Evolutionary conservation across 257 asterid species (phyloP).

Genomic region (Handroanthus guayacan): DNA sequence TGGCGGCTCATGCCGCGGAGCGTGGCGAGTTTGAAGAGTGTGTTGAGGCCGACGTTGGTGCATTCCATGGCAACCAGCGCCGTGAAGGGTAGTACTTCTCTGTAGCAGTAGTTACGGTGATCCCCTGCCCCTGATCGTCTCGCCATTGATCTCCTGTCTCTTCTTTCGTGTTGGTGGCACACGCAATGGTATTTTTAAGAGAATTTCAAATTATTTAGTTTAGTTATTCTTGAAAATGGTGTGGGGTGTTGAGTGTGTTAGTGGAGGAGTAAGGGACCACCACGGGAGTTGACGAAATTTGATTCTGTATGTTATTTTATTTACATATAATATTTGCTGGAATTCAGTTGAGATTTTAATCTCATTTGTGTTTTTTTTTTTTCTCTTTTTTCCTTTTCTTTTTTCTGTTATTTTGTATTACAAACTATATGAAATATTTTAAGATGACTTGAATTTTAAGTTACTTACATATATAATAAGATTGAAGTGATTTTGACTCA

Average conservation of each 20-base stretch:
- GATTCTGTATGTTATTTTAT: too few species aligned
- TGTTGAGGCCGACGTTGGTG: constrained; percentile 79
- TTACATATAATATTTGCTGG: too few species aligned
- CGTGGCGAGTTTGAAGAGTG: constrained; percentile 81
- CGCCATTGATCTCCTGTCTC: constrained; percentile 30
- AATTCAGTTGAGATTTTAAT: too few species aligned
- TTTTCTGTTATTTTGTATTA: too few species aligned
- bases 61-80: constrained; percentile 74
- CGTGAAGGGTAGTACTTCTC: constrained; percentile 64
- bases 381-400: too few species aligned
- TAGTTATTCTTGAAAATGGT: neutral
- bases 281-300: neutral
- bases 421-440: too few species aligned
- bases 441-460: too few species aligned
- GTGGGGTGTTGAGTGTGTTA: constrained; percentile 20
- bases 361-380: too few species aligned
- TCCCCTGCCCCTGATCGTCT: constrained; percentile 35
- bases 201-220: neutral
- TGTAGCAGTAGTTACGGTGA: constrained; percentile 44
- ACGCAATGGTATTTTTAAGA: neutral
- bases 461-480: too few species aligned
- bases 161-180: constrained; percentile 36
- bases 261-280: neutral
- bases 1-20: constrained; percentile 71
- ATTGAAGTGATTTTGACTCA: too few species aligned